Evolutionary conservation across 2,329 filamentous ascomycete species (phyloP).

Genomic region (Talaromyces sp.): DNA sequence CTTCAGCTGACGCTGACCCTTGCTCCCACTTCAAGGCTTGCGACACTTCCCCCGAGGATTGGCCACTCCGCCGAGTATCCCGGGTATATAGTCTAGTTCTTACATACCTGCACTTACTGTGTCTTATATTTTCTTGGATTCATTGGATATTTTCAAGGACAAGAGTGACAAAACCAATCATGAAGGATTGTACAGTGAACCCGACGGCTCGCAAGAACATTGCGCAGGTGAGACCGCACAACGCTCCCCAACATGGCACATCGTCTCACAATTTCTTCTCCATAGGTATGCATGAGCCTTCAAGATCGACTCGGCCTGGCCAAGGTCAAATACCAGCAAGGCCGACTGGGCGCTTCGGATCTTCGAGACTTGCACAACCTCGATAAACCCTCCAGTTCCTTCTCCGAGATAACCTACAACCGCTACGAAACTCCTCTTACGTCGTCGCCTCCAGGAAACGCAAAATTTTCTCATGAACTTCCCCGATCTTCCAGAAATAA

Average conservation of each 20-base stretch:
- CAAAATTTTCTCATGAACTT: conserved; percentile 80
- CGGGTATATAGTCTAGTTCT: not conserved
- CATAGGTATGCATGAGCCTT: conserved; percentile 83
- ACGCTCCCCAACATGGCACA: conserved; percentile 1
- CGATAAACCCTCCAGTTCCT: conserved; percentile 82
- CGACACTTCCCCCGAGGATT: not conserved
- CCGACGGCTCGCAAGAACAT: conserved; percentile 14
- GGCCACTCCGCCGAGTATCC: not conserved
- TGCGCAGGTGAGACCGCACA: conserved; percentile 16
- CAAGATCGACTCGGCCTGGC: conserved; percentile 93
- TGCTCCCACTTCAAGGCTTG: conserved; percentile 11
- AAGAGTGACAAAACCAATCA: not conserved
- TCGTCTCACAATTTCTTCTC: conserved; percentile 22
- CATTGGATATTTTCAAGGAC: not conserved
- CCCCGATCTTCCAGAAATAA: conserved; percentile 52
- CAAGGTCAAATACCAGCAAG: conserved; percentile 95
- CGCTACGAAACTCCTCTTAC: conserved; percentile 55
- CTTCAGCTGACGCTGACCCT: conserved; percentile 6
- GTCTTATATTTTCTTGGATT: not conserved
- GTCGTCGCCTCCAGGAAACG: conserved; percentile 79
- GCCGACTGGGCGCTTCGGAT: conserved; percentile 86
- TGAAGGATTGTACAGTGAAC: conserved; percentile 7
- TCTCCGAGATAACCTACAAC: conserved; percentile 72
- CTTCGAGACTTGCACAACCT: conserved; percentile 71
- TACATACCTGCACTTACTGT: not conserved